Evolutionary conservation across 768 basidiomycete genomes (phyloP).

Genomic region (Tulasnella calospora): DNA sequence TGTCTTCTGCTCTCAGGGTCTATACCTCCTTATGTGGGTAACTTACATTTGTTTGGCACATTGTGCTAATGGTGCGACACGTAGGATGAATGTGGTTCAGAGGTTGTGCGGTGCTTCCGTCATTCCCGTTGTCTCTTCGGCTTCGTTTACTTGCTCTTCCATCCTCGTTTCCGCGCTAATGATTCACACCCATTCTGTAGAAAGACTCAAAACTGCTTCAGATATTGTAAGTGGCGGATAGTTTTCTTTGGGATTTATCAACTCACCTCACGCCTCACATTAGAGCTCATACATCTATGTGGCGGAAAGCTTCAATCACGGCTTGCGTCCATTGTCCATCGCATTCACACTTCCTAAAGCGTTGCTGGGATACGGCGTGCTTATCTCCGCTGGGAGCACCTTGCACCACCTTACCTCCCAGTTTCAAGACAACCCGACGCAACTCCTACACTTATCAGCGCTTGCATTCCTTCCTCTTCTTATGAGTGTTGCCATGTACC

Average conservation of each 20-base stretch:
- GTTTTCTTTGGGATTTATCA: not conserved
- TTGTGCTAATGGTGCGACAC: not conserved
- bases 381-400: not conserved
- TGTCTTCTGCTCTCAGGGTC: not conserved
- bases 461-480: not conserved
- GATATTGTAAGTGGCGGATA: not conserved
- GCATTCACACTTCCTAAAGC: not conserved
- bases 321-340: not conserved
- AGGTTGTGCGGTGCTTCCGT: not conserved
- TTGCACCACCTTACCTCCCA: not conserved
- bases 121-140: not conserved
- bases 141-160: not conserved
- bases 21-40: not conserved
- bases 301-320: not conserved
- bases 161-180: not conserved
- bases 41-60: not conserved
- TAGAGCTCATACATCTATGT: not conserved
- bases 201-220: not conserved
- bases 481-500: not conserved
- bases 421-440: not conserved
- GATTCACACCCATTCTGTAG: not conserved
- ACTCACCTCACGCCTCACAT: not conserved
- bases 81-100: not conserved
- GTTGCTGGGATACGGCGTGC: not conserved
- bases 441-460: not conserved